A percentile compares a stretch with the other conserved stretches of the same genome.
Evolutionary conservation across 148 eudicot genomes (phyloP).

Genomic region (Silene conica): DNA sequence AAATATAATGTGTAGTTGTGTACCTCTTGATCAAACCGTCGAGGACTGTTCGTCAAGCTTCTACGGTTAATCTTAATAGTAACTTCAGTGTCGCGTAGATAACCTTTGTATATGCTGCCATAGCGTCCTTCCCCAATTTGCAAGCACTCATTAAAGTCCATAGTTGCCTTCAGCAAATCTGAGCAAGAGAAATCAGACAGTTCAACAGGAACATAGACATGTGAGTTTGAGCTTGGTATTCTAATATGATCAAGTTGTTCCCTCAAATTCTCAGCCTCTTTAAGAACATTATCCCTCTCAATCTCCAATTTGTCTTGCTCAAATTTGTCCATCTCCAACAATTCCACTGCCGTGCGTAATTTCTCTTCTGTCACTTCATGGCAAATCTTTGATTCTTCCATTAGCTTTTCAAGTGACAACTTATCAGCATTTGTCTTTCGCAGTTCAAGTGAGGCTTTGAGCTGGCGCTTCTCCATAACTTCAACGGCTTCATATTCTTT

Average conservation of each 20-base stretch:
- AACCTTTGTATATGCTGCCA: constrained; percentile 59
- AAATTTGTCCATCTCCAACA: constrained; percentile 52
- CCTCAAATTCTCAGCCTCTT: constrained; percentile 46
- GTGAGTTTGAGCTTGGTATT: constrained; percentile 25
- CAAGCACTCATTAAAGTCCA: constrained; percentile 39
- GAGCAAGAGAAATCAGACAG: constrained; percentile 46
- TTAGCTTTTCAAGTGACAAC: constrained; percentile 45
- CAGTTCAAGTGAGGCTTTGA: constrained; percentile 38
- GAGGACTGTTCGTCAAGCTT: constrained; percentile 44
- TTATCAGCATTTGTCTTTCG: constrained; percentile 37
- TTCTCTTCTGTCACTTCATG: constrained; percentile 55
- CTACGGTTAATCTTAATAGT: constrained; percentile 56
- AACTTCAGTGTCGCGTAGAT: constrained; percentile 57
- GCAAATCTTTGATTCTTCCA: constrained; percentile 27
- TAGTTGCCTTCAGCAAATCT: constrained; percentile 72
- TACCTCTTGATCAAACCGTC: constrained; percentile 72
- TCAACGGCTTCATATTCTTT: constrained; percentile 34
- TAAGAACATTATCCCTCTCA: constrained; percentile 55
- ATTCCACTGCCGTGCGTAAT: constrained; percentile 50
- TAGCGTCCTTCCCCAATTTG: constrained; percentile 81
- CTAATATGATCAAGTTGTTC: constrained; percentile 28
- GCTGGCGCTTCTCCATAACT: constrained; percentile 26
- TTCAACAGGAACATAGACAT: constrained; percentile 11
- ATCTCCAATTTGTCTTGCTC: constrained; percentile 56
- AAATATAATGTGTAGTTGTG: no score